Evolutionary conservation across 805 yeast genomes (phyloP).

Genomic region (Zygosaccharomyces lentus): DNA sequence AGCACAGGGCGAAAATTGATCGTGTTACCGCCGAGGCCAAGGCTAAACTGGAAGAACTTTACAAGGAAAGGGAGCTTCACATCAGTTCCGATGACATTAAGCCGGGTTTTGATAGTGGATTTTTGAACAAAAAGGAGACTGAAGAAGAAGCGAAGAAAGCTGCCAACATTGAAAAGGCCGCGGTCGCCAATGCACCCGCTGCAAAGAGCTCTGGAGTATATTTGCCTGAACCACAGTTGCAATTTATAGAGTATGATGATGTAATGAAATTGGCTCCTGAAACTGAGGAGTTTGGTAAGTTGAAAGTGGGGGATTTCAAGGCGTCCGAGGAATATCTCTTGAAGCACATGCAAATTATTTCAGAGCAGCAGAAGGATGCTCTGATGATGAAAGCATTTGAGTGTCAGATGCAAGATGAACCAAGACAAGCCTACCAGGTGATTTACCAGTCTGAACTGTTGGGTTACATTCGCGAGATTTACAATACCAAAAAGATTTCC

Average conservation of each 20-base stretch:
- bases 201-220: conserved; percentile 32
- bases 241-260: conserved; percentile 38
- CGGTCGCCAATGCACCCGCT: conserved; percentile 19
- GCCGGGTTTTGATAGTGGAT: conserved; percentile 86
- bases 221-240: conserved; percentile 17
- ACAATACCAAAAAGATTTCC: conserved; percentile 36
- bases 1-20: conserved; percentile 69
- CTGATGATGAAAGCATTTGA: conserved; percentile 92
- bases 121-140: conserved; percentile 56
- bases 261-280: conserved; percentile 56
- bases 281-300: conserved; percentile 60
- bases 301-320: conserved; percentile 47
- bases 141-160: conserved; percentile 15
- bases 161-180: conserved; percentile 8
- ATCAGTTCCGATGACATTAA: conserved; percentile 88
- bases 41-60: conserved; percentile 60
- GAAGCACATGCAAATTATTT: conserved; percentile 62
- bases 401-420: conserved; percentile 60
- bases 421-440: conserved; percentile 52
- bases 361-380: conserved; percentile 85
- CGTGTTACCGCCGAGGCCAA: conserved; percentile 60
- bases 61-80: conserved; percentile 64
- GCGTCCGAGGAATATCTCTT: conserved; percentile 49
- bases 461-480: conserved; percentile 56
- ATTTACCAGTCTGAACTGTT: conserved; percentile 76